A percentile compares a stretch with the other conserved stretches of the same genome.
Evolutionary conservation across 139 green algal species (phyloP).

Genomic region (Volvox africanus): DNA sequence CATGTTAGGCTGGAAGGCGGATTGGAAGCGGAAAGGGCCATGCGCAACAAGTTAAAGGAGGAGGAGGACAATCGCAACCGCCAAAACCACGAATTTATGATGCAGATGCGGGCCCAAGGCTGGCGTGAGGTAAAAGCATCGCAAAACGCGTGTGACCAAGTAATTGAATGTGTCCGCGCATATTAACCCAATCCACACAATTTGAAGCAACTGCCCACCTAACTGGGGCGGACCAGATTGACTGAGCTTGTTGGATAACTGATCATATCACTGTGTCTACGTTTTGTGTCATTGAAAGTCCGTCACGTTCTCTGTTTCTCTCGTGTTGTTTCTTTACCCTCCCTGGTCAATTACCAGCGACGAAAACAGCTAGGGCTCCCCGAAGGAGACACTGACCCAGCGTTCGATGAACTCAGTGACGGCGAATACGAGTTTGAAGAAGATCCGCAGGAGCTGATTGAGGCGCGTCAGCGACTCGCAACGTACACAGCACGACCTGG

Average conservation of each 20-base stretch:
- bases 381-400: conserved; percentile 82
- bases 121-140: conserved; percentile 72
- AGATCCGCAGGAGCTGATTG: conserved; percentile 73
- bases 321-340: neutral
- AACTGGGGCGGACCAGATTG: too few species aligned
- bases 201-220: too few species aligned
- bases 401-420: conserved; percentile 76
- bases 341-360: conserved; percentile 52
- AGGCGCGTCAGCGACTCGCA: conserved; percentile 63
- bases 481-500: conserved; percentile 57
- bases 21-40: conserved; percentile 83
- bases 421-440: conserved; percentile 53
- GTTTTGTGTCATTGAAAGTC: neutral
- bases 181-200: too few species aligned
- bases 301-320: neutral
- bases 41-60: conserved; percentile 67
- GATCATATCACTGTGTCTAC: too few species aligned
- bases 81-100: conserved; percentile 82
- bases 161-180: too few species aligned
- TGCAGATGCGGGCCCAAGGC: conserved; percentile 69
- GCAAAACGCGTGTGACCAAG: too few species aligned
- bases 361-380: conserved; percentile 77
- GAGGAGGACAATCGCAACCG: conserved; percentile 65
- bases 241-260: too few species aligned
- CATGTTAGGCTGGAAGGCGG: conserved; percentile 69